Evolutionary conservation across 768 basidiomycete species (phyloP), one percentile per base, ranked within the genome.

Genomic region (Lepiota brunneoincarnata): DNA sequence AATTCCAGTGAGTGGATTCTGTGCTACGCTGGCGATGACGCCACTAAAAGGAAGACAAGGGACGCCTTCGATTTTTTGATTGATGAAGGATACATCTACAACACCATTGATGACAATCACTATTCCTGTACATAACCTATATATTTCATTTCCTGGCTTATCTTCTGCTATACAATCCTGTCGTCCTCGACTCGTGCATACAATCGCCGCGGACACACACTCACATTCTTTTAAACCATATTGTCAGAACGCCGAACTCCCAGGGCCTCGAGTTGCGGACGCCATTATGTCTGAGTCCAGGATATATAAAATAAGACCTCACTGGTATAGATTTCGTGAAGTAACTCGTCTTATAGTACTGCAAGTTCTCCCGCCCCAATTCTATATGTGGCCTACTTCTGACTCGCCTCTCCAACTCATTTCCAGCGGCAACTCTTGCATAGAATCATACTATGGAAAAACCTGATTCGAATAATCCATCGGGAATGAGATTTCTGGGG

Each of bases 351-450:
- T 86, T 10, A 62, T 84, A 23, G 72, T 84, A 31, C 84, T 85
- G 84, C 84, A 62, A 10, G 79, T 66, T 43, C 31, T 18, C 7
- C 34, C 10, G 4, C 23, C 5, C 10, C 21, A 21, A 24, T 23
- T 31, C 18, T 10, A 24, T 26, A n/a, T 44, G 14, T 26, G n/a
- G 7, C 7, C 11, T 14, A 2, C 26, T 3, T 24, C 23, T 24
- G 26, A 11, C 20, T 46, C 18, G 12, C 24, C 14, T 14, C 48
- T 3, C 18, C 40, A 28, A 14, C 18, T 35, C 44, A 31, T 31
- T 51, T n/a, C 18, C 60, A 86, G 85, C 61, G 85, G 85, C 18
- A 84, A 82, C 61, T 86, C 83, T 0, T 86, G 83, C 55, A 20
- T 63, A 20, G 23, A 35, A 49, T 5, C 41, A 58, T 39, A 20